Percentiles rank a stretch among this genome's conserved stretches.
These are phyloP conservation scores for Aristolochia contorta DNA, from an alignment of 164 flowering plant genomes.

Conservation along the genomic window DNA sequence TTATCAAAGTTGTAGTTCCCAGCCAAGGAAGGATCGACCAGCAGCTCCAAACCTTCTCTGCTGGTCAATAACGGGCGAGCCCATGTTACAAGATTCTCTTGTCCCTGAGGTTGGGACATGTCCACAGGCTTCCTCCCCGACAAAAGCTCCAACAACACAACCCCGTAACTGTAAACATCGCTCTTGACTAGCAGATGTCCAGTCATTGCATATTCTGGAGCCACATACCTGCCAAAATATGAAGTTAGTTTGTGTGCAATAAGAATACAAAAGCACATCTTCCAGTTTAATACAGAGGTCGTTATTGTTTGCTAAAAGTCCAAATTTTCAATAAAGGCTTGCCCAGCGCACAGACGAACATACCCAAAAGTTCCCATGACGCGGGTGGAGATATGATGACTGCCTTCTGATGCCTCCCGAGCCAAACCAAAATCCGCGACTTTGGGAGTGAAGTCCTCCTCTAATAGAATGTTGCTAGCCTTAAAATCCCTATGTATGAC, in stretches of 20 bases:
- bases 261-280: not conserved
- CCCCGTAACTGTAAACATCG: conserved; percentile 94
- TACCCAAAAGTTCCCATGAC: conserved; percentile 94
- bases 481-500: conserved; percentile 97
- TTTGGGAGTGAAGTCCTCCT: conserved; percentile 89
- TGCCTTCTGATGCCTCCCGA: conserved; percentile 75
- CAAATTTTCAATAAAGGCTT: not conserved
- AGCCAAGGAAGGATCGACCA: conserved; percentile 73
- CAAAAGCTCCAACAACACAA: conserved; percentile 83
- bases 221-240: conserved; percentile 64
- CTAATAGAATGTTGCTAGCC: conserved; percentile 84
- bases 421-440: conserved; percentile 99
- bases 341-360: not conserved
- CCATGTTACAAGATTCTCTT: conserved; percentile 93
- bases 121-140: conserved; percentile 87
- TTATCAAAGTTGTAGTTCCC: conserved; percentile 65
- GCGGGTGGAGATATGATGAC: conserved; percentile 63
- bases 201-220: conserved; percentile 93
- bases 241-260: not conserved
- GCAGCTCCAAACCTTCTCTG: conserved; percentile 66
- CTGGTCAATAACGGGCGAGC: conserved; percentile 74
- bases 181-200: conserved; percentile 94
- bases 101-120: conserved; percentile 85
- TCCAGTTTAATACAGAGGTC: not conserved
- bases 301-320: not conserved